These are phyloP conservation scores for Colletotrichum theobromicola DNA, from an alignment of 2,329 filamentous ascomycete species.

Conservation along the genomic window DNA sequence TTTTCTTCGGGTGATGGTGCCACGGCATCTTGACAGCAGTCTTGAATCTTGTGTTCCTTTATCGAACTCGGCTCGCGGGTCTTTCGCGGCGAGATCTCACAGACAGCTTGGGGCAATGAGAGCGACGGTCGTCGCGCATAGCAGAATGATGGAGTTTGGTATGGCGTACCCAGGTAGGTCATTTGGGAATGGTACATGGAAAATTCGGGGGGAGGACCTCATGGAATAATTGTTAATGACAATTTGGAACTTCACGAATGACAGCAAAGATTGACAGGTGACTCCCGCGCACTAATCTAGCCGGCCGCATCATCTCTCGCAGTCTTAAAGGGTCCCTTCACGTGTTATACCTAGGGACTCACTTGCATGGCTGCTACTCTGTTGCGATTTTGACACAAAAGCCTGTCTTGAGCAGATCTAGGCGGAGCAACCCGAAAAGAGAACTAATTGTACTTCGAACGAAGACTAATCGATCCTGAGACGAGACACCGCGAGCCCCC, in stretches of 20 bases:
- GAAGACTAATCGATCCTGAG: background rate
- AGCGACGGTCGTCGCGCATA: background rate
- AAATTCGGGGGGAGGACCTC: background rate
- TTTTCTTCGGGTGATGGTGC: background rate
- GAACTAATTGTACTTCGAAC: background rate
- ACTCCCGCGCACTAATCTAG: background rate
- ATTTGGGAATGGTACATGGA: background rate
- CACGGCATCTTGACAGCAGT: constrained; percentile 16
- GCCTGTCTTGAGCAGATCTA: background rate
- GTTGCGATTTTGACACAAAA: background rate
- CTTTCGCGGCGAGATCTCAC: background rate
- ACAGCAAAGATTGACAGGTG: background rate
- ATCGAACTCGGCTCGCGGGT: background rate
- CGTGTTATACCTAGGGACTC: background rate
- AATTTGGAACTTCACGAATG: background rate
- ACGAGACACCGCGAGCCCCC: background rate
- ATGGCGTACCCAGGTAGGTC: background rate
- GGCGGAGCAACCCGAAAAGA: background rate
- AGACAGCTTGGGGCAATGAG: background rate
- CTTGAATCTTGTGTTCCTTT: background rate
- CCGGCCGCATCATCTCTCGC: background rate
- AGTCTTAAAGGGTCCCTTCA: background rate
- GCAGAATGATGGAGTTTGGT: background rate
- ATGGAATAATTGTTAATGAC: background rate
- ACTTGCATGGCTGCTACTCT: background rate